Conservation (phyloP, 768 basidiomycete species). For the Strobilomyces confusus region DNA sequence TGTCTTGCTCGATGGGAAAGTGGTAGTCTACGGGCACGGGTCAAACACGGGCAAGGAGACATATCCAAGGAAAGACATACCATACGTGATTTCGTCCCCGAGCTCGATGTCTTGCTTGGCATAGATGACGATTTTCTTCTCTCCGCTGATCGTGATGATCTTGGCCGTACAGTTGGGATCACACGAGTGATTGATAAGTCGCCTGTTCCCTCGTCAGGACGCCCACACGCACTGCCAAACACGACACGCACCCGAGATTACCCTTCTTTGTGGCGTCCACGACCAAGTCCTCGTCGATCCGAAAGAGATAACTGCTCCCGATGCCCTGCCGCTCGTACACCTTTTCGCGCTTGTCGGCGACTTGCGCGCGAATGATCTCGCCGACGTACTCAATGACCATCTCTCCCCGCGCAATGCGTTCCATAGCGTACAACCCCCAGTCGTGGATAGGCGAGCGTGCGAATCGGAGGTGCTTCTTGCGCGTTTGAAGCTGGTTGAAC, state of each 20-base stretch:
- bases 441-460: conserved; percentile 95
- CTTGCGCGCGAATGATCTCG: conserved; percentile 90
- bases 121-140: conserved; percentile 99
- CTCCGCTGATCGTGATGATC: conserved; percentile 86
- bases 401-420: conserved; percentile 87
- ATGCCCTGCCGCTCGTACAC: conserved; percentile 96
- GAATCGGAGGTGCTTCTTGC: conserved; percentile 97
- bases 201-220: conserved; percentile 44
- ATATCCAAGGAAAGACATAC: conserved; percentile 41
- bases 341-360: conserved; percentile 97
- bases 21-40: conserved; percentile 72
- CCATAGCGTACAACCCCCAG: conserved; percentile 98
- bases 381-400: conserved; percentile 99
- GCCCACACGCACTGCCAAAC: conserved; percentile 2
- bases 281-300: conserved; percentile 96
- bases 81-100: conserved; percentile 97
- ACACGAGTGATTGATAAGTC: conserved; percentile 98
- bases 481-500: conserved; percentile 96
- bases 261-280: conserved; percentile 99
- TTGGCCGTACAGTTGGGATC: conserved; percentile 92
- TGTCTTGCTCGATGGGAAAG: conserved; percentile 98
- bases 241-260: conserved; percentile 78
- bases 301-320: conserved; percentile 95
- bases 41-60: not conserved
- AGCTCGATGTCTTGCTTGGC: conserved; percentile 95